Evolutionary conservation across 495 filamentous ascomycete species (phyloP), one percentile per base, ranked within the genome.

Genomic region (Penicillium robsamsonii): DNA sequence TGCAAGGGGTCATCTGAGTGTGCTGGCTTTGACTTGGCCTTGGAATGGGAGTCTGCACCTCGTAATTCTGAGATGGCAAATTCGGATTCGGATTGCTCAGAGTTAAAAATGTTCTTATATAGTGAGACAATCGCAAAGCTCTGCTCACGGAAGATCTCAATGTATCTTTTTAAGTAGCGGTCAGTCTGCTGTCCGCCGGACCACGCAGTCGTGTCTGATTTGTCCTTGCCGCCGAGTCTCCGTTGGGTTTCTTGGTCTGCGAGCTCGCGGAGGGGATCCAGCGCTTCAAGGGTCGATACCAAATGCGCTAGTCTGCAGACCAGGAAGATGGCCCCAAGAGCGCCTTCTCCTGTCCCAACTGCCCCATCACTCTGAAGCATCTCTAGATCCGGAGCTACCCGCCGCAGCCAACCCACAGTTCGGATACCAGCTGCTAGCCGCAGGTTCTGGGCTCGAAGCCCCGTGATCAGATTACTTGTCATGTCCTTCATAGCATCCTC

Each of bases 71-170:
- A 46, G 13, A 63, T 40, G 30, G 76, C 64, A 20, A 66, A 30
- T 9, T 78, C 75, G 29, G 61, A 55, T 27, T 74, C 68, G 33
- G 72, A 68, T 60, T 71, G 62, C 42, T 78, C 72, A 8, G 81
- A 76, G 3, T 87, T 84, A 66, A 97, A 97, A 44, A 97, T 94
- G 62, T 84, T 90, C 58, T 85, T 88, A 68, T 94, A 96, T 81
- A 97, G 88, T 18, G 88, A 92, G 20, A 97, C 82, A 56, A 97
- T 95, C 11, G 88, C 88, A 65, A 99, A 99, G 64, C 90, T 94
- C 71, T 99, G 95, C 72, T 99, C 95, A 50, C 95, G 88, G 73
- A 97, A 97, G 29, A 97, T 96, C 70, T 99, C 95, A 62, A 99
- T 87, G 74, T 96, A 99, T 50, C 90, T 79, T 69, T 99, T 99